A percentile compares a stretch with the other conserved stretches of the same genome.
Conservation (phyloP, 768 basidiomycete genomes). For the Omphalotus guepiniiformis region DNA sequence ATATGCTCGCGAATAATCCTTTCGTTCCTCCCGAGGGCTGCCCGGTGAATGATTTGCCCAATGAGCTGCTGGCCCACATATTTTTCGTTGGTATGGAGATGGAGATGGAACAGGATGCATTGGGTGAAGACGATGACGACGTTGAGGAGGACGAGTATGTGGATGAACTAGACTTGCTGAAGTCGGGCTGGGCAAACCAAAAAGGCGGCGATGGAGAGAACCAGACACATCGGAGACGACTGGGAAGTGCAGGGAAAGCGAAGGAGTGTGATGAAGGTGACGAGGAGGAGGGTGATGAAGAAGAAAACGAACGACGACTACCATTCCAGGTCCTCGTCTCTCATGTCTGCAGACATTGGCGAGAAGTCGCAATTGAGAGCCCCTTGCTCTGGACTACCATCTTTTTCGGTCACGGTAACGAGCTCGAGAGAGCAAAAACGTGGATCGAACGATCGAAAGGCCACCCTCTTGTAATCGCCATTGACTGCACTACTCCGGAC, state of each 20-base stretch:
- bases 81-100: constrained; percentile 43
- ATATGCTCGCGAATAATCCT: constrained; percentile 43
- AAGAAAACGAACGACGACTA: constrained; percentile 15
- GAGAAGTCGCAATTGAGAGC: constrained; percentile 29
- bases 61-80: constrained; percentile 53
- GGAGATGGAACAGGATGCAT: constrained; percentile 27
- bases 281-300: constrained; percentile 15
- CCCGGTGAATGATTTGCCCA: constrained; percentile 49
- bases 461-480: constrained; percentile 24
- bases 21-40: constrained; percentile 45
- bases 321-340: constrained; percentile 35
- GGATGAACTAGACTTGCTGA: constrained; percentile 18
- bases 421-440: constrained; percentile 17
- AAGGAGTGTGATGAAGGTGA: constrained; percentile 21
- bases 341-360: constrained; percentile 41
- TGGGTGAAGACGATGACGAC: constrained; percentile 23
- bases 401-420: constrained; percentile 23
- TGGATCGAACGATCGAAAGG: constrained; percentile 29
- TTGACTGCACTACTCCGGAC: constrained; percentile 13
- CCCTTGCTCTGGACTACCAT: constrained; percentile 38
- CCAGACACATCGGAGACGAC: constrained; percentile 13
- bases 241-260: constrained; percentile 9
- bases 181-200: constrained; percentile 29
- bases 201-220: constrained; percentile 26
- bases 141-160: constrained; percentile 30